Evolutionary conservation across 1,284 basidiomycete genomes (phyloP).

Genomic region (Cryptococcus sp.): DNA sequence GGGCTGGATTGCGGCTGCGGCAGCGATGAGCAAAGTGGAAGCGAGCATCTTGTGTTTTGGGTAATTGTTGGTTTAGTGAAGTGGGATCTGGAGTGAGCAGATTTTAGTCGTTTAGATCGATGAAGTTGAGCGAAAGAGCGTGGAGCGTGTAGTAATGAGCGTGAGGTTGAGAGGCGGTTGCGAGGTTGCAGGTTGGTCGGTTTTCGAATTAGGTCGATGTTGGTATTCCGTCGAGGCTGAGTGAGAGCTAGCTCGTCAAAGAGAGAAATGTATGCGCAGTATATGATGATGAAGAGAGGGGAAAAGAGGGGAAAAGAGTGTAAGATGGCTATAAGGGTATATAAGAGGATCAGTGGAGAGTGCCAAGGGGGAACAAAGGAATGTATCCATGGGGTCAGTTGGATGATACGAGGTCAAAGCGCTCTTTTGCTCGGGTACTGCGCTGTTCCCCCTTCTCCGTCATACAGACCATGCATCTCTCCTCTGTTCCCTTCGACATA

Average conservation of each 20-base stretch:
- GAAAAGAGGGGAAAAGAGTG: neutral
- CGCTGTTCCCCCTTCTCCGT: too few relatives aligned
- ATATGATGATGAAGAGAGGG: neutral
- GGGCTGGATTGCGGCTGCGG: constrained; percentile 49
- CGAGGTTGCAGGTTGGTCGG: constrained; percentile 6
- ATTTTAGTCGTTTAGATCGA: neutral
- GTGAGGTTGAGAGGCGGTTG: neutral
- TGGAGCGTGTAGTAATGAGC: neutral
- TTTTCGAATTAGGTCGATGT: constrained; percentile 12
- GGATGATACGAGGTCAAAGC: neutral
- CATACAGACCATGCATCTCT: too few relatives aligned
- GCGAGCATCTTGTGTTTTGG: constrained; percentile 29
- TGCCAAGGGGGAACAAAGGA: constrained; percentile 2
- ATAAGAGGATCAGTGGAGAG: neutral
- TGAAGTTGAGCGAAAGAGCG: constrained; percentile 8
- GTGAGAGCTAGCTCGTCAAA: constrained; percentile 13
- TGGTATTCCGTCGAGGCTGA: too few relatives aligned
- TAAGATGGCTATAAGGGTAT: neutral
- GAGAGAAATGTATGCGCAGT: neutral
- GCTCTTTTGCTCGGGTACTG: too few relatives aligned
- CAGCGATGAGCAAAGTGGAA: constrained; percentile 50
- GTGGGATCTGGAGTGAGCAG: neutral
- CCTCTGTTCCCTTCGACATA: too few relatives aligned
- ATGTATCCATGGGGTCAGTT: neutral
- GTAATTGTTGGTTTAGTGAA: constrained; percentile 1